Base-by-base conservation (phyloP, 805 yeast genomes). In the Huiozyma sinensis region DNA sequence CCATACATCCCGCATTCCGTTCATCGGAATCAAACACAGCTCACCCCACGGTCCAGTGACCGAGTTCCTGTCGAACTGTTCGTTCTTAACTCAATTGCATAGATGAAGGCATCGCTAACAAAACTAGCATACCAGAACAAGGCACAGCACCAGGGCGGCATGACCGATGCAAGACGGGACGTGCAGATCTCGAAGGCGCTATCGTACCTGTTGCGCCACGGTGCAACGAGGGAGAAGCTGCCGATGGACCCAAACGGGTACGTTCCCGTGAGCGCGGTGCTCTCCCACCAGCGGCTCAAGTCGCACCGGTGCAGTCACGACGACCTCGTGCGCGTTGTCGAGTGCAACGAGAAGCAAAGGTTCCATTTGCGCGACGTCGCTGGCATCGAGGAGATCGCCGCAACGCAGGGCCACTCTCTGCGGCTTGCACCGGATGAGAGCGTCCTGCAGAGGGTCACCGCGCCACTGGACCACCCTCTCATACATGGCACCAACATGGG, bases 371-470 rank as follows among this genome's bases (percentile, higher is more conserved):
- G 61, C 40, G 8, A 11, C 8, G 44, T 43, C 5, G 52, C 52
- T 7, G 63, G 58, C 6, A 64, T 52, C 5, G 55, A 46, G 5
- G 41, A 48, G 9, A 76, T 90, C n/a, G 77, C 97, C 57, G 97
- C 98, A 4, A 81, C 81, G 42, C 98, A 92, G 62, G 98, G 98
- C 4, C 98, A 92, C 61, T 79, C 95, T 0, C 64, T 90, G 5
- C 57, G 60, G 32, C 67, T 79, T 1, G 40, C 41, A 6, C 61
- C 63, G 1, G 67, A 68, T 29, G 71, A 66, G 17, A 70, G 72
- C 11, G 69, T 71, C 29, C 60, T 76, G 29, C 57, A 43, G 39
- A 67, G 57, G 33, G 54, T 78, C 38, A 35, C 50, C 0, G 57
- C 61, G 1, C 11, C 7, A 3, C n/a, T 42, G 10, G 28, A n/a